Percentiles rank a stretch among this genome's conserved stretches.
Evolutionary conservation across 202 grass and related monocot genomes (phyloP).

Genomic region (Thinopyrum obtusiflorum): DNA sequence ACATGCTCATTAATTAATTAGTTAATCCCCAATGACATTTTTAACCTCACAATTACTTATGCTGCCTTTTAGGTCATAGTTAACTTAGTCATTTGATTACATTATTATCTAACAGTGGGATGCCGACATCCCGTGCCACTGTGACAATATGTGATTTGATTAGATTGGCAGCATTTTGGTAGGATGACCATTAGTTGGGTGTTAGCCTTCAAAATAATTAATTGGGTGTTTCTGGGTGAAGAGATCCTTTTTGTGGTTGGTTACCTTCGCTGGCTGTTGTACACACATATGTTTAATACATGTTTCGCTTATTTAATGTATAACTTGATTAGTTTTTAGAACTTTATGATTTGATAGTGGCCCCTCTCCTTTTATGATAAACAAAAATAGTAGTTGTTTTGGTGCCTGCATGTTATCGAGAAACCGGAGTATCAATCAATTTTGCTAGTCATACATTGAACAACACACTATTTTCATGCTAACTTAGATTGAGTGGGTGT

Average conservation of each 20-base stretch:
- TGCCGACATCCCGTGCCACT: too few species aligned
- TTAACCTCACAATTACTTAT: not conserved
- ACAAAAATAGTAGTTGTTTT: not conserved
- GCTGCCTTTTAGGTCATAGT: not conserved
- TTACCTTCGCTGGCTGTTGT: not conserved
- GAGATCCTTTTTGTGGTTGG: not conserved
- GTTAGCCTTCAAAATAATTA: not conserved
- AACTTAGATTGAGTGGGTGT: not conserved
- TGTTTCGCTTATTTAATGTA: constrained; percentile 1
- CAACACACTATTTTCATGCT: not conserved
- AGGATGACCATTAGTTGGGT: not conserved
- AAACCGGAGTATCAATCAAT: not conserved
- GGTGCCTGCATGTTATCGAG: not conserved
- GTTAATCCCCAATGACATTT: not conserved
- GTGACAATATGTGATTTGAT: not conserved
- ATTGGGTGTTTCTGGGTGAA: not conserved
- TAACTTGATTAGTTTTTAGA: not conserved
- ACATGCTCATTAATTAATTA: not conserved
- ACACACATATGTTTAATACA: not conserved
- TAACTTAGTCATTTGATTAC: not conserved
- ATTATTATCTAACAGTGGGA: too few species aligned
- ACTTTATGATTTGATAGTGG: not conserved
- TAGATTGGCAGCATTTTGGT: not conserved
- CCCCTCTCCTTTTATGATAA: not conserved
- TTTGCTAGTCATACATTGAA: not conserved